Evolutionary conservation across 2,329 filamentous ascomycete genomes (phyloP).

Genomic region (Cladosporium sp.): DNA sequence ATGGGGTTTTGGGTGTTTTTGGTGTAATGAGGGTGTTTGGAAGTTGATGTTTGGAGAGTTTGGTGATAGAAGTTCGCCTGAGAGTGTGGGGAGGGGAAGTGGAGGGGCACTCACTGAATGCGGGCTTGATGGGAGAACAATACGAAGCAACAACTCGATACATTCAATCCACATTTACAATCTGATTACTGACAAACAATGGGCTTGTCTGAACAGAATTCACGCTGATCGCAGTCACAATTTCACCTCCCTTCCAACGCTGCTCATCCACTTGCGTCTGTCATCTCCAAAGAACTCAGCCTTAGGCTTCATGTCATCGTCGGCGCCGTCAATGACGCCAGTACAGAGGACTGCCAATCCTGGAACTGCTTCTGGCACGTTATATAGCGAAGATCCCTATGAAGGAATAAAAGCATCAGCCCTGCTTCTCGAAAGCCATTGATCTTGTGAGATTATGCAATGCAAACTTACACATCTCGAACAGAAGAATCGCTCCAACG

Average conservation of each 20-base stretch:
- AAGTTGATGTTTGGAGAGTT: background rate
- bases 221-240: background rate
- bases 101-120: background rate
- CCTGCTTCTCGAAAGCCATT: background rate
- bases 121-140: slow-evolving; percentile 6
- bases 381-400: slow-evolving; percentile 9
- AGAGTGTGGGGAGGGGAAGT: background rate
- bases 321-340: slow-evolving; percentile 1
- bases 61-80: background rate
- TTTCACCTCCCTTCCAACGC: slow-evolving; percentile 2
- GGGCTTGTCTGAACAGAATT: background rate
- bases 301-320: slow-evolving; percentile 5
- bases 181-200: background rate
- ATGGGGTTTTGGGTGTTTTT: background rate
- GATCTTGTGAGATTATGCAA: background rate
- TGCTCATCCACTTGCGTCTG: slow-evolving; percentile 5
- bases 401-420: background rate
- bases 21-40: background rate
- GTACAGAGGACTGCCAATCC: slow-evolving; percentile 4
- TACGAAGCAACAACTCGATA: background rate
- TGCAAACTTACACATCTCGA: slow-evolving; percentile 22
- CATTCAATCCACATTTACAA: background rate
- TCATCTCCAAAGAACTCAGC: slow-evolving; percentile 12
- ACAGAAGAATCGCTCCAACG: slow-evolving; percentile 26
- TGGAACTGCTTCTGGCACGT: background rate